Percentiles rank a stretch among this genome's conserved stretches.
Evolutionary conservation across 306 rosid species (phyloP).

Genomic region (Dryas drummondii): DNA sequence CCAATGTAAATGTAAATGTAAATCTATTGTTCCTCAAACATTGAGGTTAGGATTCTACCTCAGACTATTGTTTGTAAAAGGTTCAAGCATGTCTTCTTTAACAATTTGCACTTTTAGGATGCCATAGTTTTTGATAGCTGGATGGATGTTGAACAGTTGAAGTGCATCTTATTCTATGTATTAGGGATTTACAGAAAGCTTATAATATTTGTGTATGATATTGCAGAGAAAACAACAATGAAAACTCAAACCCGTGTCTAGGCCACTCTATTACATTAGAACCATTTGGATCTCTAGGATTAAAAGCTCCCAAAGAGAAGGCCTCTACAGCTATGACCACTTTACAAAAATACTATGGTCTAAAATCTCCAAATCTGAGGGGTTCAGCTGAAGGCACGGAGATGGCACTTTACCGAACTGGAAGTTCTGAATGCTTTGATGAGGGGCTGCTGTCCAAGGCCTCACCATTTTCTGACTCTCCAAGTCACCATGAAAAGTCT

Average conservation of each 20-base stretch:
- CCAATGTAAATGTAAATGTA: not conserved
- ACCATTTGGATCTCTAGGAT: constrained; percentile 42
- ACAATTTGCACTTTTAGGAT: not conserved
- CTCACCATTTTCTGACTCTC: constrained; percentile 37
- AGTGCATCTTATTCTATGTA: not conserved
- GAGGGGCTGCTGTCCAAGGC: constrained; percentile 48
- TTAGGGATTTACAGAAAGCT: constrained; percentile 14
- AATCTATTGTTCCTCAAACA: not conserved
- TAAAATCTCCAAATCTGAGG: constrained; percentile 36
- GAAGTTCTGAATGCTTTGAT: constrained; percentile 38
- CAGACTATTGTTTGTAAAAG: not conserved
- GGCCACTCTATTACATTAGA: constrained; percentile 50
- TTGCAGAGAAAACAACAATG: constrained; percentile 46
- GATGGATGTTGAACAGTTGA: not conserved
- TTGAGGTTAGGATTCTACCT: not conserved
- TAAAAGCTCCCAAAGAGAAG: constrained; percentile 45
- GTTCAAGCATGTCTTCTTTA: not conserved
- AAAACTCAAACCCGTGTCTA: constrained; percentile 27
- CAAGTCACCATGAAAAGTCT: constrained; percentile 37
- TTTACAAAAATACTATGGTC: constrained; percentile 69
- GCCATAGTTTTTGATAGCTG: not conserved
- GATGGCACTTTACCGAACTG: constrained; percentile 54
- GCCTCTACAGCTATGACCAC: constrained; percentile 62
- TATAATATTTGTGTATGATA: constrained; percentile 7
- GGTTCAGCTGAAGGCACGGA: constrained; percentile 47